These are phyloP conservation scores for Ustilago xerochloae DNA, from an alignment of 1,284 basidiomycete genomes.

Conservation along the genomic window DNA sequence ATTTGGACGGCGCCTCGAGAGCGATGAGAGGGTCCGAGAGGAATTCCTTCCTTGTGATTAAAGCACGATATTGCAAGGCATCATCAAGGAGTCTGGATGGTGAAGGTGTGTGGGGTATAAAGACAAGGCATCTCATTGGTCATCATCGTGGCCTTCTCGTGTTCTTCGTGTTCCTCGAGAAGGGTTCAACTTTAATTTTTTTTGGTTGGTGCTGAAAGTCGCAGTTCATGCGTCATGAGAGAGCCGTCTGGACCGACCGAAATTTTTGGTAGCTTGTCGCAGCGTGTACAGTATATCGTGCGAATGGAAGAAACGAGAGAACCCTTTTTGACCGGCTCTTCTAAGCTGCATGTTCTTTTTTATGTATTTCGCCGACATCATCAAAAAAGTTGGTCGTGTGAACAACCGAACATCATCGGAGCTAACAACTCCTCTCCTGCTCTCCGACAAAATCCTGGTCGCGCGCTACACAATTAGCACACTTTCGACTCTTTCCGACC, in stretches of 20 bases:
- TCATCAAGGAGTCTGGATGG: no score
- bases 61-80: no score
- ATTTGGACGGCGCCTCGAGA: no score
- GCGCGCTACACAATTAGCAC: no score
- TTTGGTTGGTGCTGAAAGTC: no score
- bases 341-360: background rate
- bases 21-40: no score
- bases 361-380: background rate
- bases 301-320: constrained; percentile 33
- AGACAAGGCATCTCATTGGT: background rate
- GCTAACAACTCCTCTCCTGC: no score
- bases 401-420: no score
- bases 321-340: constrained; percentile 1
- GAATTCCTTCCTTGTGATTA: no score
- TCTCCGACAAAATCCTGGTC: no score
- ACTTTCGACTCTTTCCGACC: no score
- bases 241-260: constrained; percentile 3
- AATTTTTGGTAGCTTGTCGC: constrained; percentile 2
- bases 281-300: constrained; percentile 15
- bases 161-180: background rate
- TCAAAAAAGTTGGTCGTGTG: constrained; percentile 1
- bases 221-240: background rate
- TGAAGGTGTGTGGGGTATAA: no score
- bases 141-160: background rate
- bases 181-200: constrained; percentile 6